These are phyloP conservation scores for Tardiomyces blankii DNA, from an alignment of 1,139 yeast species.

Conservation along the genomic window DNA sequence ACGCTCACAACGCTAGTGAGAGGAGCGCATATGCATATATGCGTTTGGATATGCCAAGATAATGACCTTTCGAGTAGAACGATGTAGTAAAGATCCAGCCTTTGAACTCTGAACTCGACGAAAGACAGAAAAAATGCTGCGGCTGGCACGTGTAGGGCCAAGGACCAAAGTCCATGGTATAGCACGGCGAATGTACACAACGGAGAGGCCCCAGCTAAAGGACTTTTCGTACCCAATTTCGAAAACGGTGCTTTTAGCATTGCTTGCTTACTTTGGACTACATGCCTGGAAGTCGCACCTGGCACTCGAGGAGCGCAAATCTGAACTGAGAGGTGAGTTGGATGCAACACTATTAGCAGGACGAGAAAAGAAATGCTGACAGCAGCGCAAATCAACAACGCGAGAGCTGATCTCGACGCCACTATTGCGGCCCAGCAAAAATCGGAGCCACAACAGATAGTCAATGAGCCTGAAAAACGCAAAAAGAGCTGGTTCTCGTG, in stretches of 20 bases:
- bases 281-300: neutral
- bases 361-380: too few relatives aligned
- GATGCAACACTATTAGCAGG: neutral
- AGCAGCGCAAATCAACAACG: neutral
- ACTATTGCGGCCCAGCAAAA: constrained; percentile 2
- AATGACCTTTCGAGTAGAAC: too few relatives aligned
- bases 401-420: constrained; percentile 6
- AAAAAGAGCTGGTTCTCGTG: neutral
- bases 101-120: too few relatives aligned
- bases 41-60: too few relatives aligned
- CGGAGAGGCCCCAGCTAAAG: neutral
- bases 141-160: too few relatives aligned
- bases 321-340: neutral
- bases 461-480: too few relatives aligned
- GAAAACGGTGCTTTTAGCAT: neutral
- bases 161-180: too few relatives aligned
- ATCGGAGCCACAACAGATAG: neutral
- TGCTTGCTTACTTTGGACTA: neutral
- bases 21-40: too few relatives aligned
- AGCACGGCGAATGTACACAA: neutral
- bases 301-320: neutral
- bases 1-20: too few relatives aligned
- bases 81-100: too few relatives aligned
- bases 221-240: neutral
- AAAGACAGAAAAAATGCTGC: too few relatives aligned